Conservation (phyloP, 345 rosid genomes). For the Ricinus communis region DNA sequence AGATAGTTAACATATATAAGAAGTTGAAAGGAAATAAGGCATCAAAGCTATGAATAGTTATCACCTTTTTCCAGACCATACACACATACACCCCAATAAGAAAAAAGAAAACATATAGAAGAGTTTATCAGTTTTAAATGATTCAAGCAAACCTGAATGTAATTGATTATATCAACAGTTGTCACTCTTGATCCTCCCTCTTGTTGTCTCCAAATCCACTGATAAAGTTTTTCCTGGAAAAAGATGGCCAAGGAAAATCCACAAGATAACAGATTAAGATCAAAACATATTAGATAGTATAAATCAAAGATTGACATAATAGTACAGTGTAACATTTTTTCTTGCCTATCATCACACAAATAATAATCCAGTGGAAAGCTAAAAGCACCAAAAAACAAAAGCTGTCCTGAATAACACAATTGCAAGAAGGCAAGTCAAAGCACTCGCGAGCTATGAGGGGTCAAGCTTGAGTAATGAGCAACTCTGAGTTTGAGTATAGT, state of each 20-base stretch:
- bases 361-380: too few species aligned
- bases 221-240: conserved; percentile 78
- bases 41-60: not conserved
- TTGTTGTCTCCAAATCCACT: conserved; percentile 83
- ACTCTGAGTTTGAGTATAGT: too few species aligned
- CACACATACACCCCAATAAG: not conserved
- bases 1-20: not conserved
- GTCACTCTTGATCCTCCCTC: conserved; percentile 81
- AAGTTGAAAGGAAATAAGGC: not conserved
- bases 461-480: too few species aligned
- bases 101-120: not conserved
- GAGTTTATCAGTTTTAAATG: too few species aligned
- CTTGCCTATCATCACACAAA: too few species aligned
- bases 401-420: too few species aligned
- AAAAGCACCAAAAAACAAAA: too few species aligned
- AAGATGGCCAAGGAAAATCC: conserved; percentile 6
- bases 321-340: not conserved
- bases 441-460: too few species aligned
- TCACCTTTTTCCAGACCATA: not conserved
- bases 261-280: not conserved
- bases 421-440: too few species aligned
- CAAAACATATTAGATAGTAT: not conserved
- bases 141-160: conserved; percentile 55
- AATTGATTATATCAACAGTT: conserved; percentile 58
- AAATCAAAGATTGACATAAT: not conserved